Evolutionary conservation across 2,329 filamentous ascomycete species (phyloP).

Genomic region (Gnomoniopsis sp.): DNA sequence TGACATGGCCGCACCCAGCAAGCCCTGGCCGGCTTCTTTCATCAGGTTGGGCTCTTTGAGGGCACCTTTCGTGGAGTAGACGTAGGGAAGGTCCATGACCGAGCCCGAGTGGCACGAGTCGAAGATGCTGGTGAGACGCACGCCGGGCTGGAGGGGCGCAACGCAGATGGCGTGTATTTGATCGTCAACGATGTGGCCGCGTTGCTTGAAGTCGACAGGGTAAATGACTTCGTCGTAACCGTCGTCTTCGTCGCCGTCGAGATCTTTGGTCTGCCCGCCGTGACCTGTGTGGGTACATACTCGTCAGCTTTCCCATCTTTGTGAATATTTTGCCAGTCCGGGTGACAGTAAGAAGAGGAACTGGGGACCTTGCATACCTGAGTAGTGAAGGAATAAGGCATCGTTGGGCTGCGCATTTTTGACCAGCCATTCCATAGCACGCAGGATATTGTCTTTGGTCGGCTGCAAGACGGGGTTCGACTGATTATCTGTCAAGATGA

Average conservation of each 20-base stretch:
- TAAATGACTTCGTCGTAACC: constrained; percentile 78
- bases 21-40: constrained; percentile 72
- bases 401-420: constrained; percentile 70
- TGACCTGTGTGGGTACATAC: constrained; percentile 48
- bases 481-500: constrained; percentile 74
- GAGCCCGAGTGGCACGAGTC: constrained; percentile 77
- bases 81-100: constrained; percentile 72
- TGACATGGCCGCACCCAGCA: constrained; percentile 69
- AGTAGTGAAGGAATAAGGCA: constrained; percentile 75
- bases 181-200: constrained; percentile 75
- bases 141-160: constrained; percentile 71
- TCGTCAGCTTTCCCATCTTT: neutral
- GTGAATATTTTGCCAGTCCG: neutral
- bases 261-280: constrained; percentile 70
- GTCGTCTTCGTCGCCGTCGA: constrained; percentile 74
- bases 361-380: constrained; percentile 42
- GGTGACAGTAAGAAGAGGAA: neutral
- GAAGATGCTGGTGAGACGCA: constrained; percentile 79
- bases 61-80: constrained; percentile 76
- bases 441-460: constrained; percentile 71
- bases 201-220: constrained; percentile 66
- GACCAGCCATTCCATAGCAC: constrained; percentile 74
- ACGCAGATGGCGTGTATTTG: constrained; percentile 80
- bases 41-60: constrained; percentile 79
- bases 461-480: constrained; percentile 66